Evolutionary conservation across 192 early-diverging fungal genomes (phyloP).

Genomic region (Mortierella antarctica): DNA sequence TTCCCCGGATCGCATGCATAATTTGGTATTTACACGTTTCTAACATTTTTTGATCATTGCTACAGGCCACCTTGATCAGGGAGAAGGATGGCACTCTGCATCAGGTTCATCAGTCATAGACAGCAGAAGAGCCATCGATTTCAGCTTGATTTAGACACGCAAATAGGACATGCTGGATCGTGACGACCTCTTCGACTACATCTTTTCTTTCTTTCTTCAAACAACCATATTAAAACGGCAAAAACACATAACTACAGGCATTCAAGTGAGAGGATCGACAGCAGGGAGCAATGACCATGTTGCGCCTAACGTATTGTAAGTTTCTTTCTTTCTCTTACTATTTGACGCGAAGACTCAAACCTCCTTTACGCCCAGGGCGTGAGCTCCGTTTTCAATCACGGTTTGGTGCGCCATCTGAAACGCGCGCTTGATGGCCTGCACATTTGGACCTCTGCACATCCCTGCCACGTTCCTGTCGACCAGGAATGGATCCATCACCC

Average conservation of each 20-base stretch:
- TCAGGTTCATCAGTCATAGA: slow-evolving; percentile 27
- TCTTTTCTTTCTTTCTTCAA: too few relatives aligned
- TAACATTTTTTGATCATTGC: neutral
- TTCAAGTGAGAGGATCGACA: too few relatives aligned
- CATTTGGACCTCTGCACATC: neutral
- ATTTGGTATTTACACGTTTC: neutral
- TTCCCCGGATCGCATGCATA: neutral
- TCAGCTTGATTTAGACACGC: too few relatives aligned
- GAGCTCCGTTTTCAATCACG: neutral
- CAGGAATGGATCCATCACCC: slow-evolving; percentile 16
- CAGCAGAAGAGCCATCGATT: neutral
- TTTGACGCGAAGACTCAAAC: neutral
- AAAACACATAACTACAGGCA: too few relatives aligned
- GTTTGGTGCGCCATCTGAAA: neutral
- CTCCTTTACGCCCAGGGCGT: neutral
- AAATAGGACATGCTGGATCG: too few relatives aligned
- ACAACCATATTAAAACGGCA: too few relatives aligned
- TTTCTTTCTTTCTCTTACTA: too few relatives aligned
- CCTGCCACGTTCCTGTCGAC: slow-evolving; percentile 4
- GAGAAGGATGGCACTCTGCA: slow-evolving; percentile 41
- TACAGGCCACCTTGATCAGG: slow-evolving; percentile 37
- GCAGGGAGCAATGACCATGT: too few relatives aligned
- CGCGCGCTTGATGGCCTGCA: neutral
- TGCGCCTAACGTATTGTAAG: too few relatives aligned
- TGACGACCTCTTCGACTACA: too few relatives aligned